phyloP scores from a whole-genome alignment of 495 filamentous ascomycete species.

The Pyrenula aspistea region DNA sequence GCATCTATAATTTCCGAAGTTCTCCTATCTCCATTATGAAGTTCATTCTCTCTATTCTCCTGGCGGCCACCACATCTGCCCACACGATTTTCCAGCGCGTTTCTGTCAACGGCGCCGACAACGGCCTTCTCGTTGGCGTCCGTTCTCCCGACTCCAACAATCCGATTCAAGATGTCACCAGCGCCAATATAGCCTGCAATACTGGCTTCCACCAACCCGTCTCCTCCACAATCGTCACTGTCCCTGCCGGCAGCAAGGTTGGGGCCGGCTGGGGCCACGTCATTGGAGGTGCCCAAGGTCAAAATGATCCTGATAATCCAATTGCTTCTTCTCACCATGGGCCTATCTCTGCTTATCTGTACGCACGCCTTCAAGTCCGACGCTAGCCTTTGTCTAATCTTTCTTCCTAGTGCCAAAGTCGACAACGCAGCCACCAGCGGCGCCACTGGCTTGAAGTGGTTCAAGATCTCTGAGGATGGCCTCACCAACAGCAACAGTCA shows the following conservation, averaged over 20 bases:
- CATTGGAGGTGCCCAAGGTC: background rate
- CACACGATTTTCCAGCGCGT: background rate
- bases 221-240: background rate
- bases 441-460: constrained; percentile 52
- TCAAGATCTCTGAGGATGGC: constrained; percentile 64
- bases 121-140: background rate
- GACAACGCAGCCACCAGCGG: constrained; percentile 31
- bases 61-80: background rate
- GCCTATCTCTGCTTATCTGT: background rate
- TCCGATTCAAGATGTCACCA: background rate
- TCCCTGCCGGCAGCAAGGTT: background rate
- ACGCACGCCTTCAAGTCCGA: background rate
- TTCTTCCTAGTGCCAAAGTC: background rate
- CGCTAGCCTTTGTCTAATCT: background rate
- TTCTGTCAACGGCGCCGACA: background rate
- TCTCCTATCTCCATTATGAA: background rate
- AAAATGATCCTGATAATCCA: background rate
- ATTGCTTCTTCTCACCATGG: background rate
- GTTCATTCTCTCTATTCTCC: background rate
- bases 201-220: background rate
- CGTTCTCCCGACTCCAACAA: background rate
- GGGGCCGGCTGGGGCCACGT: background rate
- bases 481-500: constrained; percentile 37
- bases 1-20: background rate
- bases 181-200: background rate